Conservation (phyloP, 352 stramenopile genomes). For the Globisporangium takayamanum region DNA sequence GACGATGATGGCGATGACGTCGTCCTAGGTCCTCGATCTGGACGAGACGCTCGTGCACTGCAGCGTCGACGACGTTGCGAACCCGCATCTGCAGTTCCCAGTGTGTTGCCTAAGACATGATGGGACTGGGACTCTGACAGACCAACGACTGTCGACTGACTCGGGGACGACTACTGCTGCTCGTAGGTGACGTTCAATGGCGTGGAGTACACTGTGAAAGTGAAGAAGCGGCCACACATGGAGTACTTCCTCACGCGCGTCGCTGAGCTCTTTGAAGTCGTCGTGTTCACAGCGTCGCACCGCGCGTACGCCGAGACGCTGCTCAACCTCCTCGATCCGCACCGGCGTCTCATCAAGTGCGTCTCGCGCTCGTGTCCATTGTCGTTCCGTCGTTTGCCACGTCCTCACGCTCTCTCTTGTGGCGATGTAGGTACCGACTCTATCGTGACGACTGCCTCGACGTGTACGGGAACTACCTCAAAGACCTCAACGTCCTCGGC, state of each 20-base stretch:
- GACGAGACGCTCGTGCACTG: conserved; percentile 99
- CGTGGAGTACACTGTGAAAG: conserved; percentile 94
- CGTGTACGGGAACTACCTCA: conserved; percentile 98
- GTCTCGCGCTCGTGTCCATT: neutral
- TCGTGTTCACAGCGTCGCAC: conserved; percentile 98
- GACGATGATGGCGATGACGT: too few relatives aligned
- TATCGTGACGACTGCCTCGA: conserved; percentile 95
- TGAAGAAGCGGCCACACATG: conserved; percentile 94
- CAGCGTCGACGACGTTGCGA: conserved; percentile 92
- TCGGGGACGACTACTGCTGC: too few relatives aligned
- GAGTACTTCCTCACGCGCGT: conserved; percentile 93
- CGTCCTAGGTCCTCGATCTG: conserved; percentile 90
- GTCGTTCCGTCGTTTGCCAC: neutral
- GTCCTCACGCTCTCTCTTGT: conserved; percentile 19
- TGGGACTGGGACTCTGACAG: neutral
- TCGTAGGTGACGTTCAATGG: conserved; percentile 90
- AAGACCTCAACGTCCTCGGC: conserved; percentile 96
- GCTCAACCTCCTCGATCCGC: conserved; percentile 95
- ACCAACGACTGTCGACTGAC: neutral
- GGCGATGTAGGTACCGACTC: conserved; percentile 74
- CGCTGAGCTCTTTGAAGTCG: conserved; percentile 94
- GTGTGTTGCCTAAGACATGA: conserved; percentile 30
- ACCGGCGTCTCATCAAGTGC: conserved; percentile 86
- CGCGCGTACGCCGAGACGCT: conserved; percentile 95
- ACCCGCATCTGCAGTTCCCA: conserved; percentile 95